A percentile compares a stretch with the other conserved stretches of the same genome.
phyloP scores from a whole-genome alignment of 257 asterid genomes.

The Capsicum chinense region DNA sequence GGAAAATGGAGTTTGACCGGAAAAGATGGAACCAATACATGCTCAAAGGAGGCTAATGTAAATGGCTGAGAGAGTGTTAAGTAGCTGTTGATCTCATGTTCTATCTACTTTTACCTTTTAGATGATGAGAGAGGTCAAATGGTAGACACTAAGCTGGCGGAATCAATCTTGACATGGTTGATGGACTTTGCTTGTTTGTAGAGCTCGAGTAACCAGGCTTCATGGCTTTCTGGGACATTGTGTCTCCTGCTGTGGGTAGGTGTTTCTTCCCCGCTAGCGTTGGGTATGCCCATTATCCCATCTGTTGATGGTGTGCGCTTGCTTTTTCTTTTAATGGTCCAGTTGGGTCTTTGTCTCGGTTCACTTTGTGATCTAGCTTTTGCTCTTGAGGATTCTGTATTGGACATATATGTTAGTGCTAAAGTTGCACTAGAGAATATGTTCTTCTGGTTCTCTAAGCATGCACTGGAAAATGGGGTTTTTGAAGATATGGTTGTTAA shows the following conservation, averaged over 20 bases:
- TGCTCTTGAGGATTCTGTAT: constrained; percentile 70
- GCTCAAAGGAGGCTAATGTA: constrained; percentile 57
- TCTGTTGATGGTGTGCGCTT: constrained; percentile 56
- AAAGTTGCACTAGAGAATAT: constrained; percentile 34
- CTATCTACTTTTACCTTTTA: background rate
- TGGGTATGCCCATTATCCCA: constrained; percentile 26
- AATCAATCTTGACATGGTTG: constrained; percentile 40
- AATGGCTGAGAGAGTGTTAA: constrained; percentile 15
- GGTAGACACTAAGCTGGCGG: constrained; percentile 32
- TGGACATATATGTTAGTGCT: constrained; percentile 63
- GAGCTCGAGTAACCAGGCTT: constrained; percentile 54
- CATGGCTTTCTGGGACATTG: constrained; percentile 46
- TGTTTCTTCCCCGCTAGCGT: background rate
- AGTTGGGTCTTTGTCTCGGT: constrained; percentile 68
- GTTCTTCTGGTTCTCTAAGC: constrained; percentile 36
- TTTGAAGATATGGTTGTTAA: constrained; percentile 39
- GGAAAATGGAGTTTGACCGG: constrained; percentile 25
- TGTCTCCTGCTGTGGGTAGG: constrained; percentile 24
- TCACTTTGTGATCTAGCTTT: constrained; percentile 79
- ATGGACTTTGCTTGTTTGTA: constrained; percentile 41
- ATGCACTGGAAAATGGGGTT: constrained; percentile 32
- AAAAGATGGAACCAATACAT: constrained; percentile 45
- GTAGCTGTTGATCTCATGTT: constrained; percentile 40
- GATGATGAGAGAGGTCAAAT: constrained; percentile 35
- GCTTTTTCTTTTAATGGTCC: constrained; percentile 44